phyloP scores from a whole-genome alignment of 306 rosid genomes.

The Cucumis melo region DNA sequence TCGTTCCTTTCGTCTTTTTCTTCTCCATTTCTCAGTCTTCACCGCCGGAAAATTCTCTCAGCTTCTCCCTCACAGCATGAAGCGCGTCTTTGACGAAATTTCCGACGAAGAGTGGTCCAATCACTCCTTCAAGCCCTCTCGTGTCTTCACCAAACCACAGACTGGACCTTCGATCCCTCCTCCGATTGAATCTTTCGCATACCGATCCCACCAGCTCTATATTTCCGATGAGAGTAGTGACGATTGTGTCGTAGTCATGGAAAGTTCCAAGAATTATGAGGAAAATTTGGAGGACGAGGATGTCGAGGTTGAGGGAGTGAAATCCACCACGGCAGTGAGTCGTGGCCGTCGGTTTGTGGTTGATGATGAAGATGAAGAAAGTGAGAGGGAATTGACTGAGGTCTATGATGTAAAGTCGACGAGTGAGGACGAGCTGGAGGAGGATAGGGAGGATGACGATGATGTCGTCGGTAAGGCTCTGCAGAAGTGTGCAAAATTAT shows the following conservation, averaged over 20 bases:
- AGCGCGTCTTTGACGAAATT: conserved; percentile 73
- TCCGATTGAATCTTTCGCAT: conserved; percentile 70
- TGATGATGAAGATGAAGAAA: conserved; percentile 48
- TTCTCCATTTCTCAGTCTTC: background rate
- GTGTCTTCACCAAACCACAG: conserved; percentile 32
- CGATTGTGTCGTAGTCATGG: conserved; percentile 33
- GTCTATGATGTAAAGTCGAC: conserved; percentile 31
- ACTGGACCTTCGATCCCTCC: conserved; percentile 31
- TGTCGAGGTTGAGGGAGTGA: conserved; percentile 13
- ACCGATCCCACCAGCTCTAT: conserved; percentile 5
- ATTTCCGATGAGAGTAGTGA: conserved; percentile 15
- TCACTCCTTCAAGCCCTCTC: conserved; percentile 82
- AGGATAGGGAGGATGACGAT: conserved; percentile 18
- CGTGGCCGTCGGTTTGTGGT: conserved; percentile 68
- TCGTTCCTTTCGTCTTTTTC: background rate
- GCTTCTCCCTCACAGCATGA: conserved; percentile 28
- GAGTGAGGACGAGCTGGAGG: conserved; percentile 26
- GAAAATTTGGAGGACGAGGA: conserved; percentile 56
- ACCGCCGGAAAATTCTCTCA: background rate
- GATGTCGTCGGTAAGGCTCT: conserved; percentile 83
- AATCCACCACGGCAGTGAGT: conserved; percentile 7
- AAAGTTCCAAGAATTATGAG: background rate
- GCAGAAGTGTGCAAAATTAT: conserved; percentile 70
- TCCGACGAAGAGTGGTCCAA: conserved; percentile 93
- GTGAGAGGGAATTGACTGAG: conserved; percentile 27